These are phyloP conservation scores for Ochetophila trinervis DNA, from an alignment of 306 rosid genomes.

Conservation along the genomic window DNA sequence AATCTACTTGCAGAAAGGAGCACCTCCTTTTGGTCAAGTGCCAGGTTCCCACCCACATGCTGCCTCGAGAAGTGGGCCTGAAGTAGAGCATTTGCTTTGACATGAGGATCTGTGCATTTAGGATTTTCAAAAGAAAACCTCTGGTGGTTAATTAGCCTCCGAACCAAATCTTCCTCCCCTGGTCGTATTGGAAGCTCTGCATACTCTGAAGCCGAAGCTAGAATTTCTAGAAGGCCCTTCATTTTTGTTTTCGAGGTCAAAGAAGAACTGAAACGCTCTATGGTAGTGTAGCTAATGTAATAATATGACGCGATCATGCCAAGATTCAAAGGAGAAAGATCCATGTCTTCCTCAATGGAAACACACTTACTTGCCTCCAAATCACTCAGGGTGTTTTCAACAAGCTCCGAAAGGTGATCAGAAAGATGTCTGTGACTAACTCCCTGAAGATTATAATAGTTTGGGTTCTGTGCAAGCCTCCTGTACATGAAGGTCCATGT, in stretches of 20 bases:
- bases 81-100: slow-evolving; percentile 81
- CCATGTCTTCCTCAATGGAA: slow-evolving; percentile 73
- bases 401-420: slow-evolving; percentile 88
- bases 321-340: slow-evolving; percentile 79
- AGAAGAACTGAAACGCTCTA: slow-evolving; percentile 83
- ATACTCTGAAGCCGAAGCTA: slow-evolving; percentile 89
- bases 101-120: slow-evolving; percentile 75
- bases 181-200: slow-evolving; percentile 82
- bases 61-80: slow-evolving; percentile 97
- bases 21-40: slow-evolving; percentile 81
- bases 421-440: slow-evolving; percentile 92
- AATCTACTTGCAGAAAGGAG: slow-evolving; percentile 77
- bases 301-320: slow-evolving; percentile 91
- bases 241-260: slow-evolving; percentile 76
- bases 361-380: slow-evolving; percentile 86
- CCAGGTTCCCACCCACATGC: slow-evolving; percentile 68
- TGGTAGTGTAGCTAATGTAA: slow-evolving; percentile 79
- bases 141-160: slow-evolving; percentile 84
- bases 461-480: slow-evolving; percentile 91
- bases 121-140: slow-evolving; percentile 82
- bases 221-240: slow-evolving; percentile 87
- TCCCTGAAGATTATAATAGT: slow-evolving; percentile 93
- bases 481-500: slow-evolving; percentile 97
- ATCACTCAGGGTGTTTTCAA: slow-evolving; percentile 75
- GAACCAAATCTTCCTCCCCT: slow-evolving; percentile 84